These are phyloP conservation scores for Jimgerdemannia flammicorona DNA, from an alignment of 192 early-diverging fungal species.

Conservation along the genomic window DNA sequence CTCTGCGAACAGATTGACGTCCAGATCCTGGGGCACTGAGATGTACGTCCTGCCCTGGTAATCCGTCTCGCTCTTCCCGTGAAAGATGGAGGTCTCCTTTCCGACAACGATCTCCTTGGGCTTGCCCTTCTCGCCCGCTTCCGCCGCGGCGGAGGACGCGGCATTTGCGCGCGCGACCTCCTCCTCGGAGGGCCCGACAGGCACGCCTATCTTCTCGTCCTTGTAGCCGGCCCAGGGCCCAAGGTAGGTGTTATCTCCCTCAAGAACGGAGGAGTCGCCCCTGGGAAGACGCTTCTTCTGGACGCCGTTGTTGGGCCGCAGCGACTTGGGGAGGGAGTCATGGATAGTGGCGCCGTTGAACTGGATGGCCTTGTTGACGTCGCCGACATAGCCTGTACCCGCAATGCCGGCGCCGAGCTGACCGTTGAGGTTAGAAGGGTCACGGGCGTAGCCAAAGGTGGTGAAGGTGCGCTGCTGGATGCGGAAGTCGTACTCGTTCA, in stretches of 20 bases:
- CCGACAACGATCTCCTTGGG: conserved; percentile 44
- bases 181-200: conserved; percentile 53
- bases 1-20: conserved; percentile 69
- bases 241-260: conserved; percentile 72
- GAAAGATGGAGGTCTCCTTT: conserved; percentile 80
- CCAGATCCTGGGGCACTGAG: conserved; percentile 89
- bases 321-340: conserved; percentile 35
- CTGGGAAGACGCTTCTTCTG: conserved; percentile 69
- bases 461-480: conserved; percentile 83
- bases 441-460: conserved; percentile 74
- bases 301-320: conserved; percentile 29
- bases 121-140: conserved; percentile 20
- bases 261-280: conserved; percentile 71
- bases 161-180: conserved; percentile 30
- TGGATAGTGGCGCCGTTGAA: conserved; percentile 52
- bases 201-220: conserved; percentile 66
- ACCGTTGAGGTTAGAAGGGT: conserved; percentile 59
- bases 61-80: conserved; percentile 83
- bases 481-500: conserved; percentile 71
- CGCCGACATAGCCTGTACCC: conserved; percentile 62
- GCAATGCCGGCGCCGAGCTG: conserved; percentile 39
- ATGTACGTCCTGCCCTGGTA: conserved; percentile 96
- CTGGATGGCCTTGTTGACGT: conserved; percentile 46
- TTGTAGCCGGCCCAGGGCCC: conserved; percentile 97
- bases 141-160: conserved; percentile 30